These are phyloP conservation scores for Monilinia fructicola DNA, from an alignment of 2,329 filamentous ascomycete species.

Conservation along the genomic window DNA sequence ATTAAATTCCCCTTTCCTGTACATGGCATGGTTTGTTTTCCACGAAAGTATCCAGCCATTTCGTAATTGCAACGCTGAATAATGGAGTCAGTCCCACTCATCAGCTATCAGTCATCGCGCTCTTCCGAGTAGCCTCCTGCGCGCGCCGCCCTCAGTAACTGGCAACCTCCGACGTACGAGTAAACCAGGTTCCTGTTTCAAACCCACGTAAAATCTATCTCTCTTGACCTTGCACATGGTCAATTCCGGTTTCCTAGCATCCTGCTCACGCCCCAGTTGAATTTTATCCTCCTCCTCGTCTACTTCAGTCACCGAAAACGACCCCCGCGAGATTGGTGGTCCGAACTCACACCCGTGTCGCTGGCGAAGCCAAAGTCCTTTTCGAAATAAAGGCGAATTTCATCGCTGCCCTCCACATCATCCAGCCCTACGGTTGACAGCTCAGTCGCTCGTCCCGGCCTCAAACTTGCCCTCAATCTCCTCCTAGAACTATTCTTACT, in stretches of 20 bases:
- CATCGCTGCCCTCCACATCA: conserved; percentile 21
- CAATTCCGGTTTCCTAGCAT: conserved; percentile 29
- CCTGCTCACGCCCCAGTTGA: not conserved
- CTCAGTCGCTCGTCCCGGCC: conserved; percentile 38
- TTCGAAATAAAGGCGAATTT: conserved; percentile 31
- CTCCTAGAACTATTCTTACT: conserved; percentile 36
- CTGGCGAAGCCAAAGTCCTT: conserved; percentile 32
- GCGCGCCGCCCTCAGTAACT: conserved; percentile 12
- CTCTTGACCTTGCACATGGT: conserved; percentile 37
- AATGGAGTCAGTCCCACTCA: not conserved
- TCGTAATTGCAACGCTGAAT: not conserved
- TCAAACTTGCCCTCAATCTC: conserved; percentile 37
- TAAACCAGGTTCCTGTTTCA: conserved; percentile 22
- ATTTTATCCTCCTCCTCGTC: conserved; percentile 10
- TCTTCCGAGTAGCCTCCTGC: conserved; percentile 28
- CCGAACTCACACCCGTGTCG: not conserved
- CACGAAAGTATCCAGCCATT: not conserved
- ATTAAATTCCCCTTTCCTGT: not conserved
- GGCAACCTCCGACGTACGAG: conserved; percentile 30
- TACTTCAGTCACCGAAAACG: conserved; percentile 1
- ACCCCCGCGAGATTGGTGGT: not conserved
- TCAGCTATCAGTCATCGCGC: not conserved
- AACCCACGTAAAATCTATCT: conserved; percentile 30
- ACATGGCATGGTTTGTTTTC: too few species aligned
- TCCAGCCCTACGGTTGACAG: conserved; percentile 28